Base-by-base conservation (phyloP, 345 rosid species). In the Raphanus sativus region DNA sequence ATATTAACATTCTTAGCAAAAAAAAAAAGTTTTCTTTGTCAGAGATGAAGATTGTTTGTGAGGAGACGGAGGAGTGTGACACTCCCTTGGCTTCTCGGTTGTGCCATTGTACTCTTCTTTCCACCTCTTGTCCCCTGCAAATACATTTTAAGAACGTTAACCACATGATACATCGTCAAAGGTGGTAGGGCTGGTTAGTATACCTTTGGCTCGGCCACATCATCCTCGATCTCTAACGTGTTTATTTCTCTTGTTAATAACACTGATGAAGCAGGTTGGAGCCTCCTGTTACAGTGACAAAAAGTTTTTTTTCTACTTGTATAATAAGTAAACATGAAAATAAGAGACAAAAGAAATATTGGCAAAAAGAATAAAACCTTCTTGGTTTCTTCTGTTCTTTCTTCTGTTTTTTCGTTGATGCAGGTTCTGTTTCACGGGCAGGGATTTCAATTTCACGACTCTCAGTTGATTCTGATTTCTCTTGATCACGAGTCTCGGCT, bases 231-330 rank as follows among this genome's bases (percentile, higher is more conserved):
- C 40, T 83, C 87, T 42, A 84, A 71, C 33, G 82, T 74, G 73
- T 80, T 83, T 67, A 92, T 79, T 68, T 94, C 89, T 84, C 88
- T 86, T 15, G 92, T 77, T 75, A 95, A 71, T 71, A 95, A 73
- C 34, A 86, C 76, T 7, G 97, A 86, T 59, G 94, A 84, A 36
- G 89, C 90, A 69, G 97, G 99, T 84, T 85, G 60, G 65, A 91
- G 88, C 80, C 93, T 90, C 94, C 97, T 94, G 85, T 38, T 16
- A 63, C 54, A 63, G 10, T 12, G 65, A 45, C 76, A 45, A 42
- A 11, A 42, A 11, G 30, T 45, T 45, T 36, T 32, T 54, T 68
- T 58, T 34, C 10, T 33, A 15, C 2, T 26, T 26, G 26, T 34
- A 60, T 17, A 50, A 78, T 16, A 34, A 50, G 60, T 28, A 34